Percentiles rank a stretch among this genome's conserved stretches.
Conservation (phyloP, 73 alveolate genomes). For the Tetrahymena elliotti region DNA sequence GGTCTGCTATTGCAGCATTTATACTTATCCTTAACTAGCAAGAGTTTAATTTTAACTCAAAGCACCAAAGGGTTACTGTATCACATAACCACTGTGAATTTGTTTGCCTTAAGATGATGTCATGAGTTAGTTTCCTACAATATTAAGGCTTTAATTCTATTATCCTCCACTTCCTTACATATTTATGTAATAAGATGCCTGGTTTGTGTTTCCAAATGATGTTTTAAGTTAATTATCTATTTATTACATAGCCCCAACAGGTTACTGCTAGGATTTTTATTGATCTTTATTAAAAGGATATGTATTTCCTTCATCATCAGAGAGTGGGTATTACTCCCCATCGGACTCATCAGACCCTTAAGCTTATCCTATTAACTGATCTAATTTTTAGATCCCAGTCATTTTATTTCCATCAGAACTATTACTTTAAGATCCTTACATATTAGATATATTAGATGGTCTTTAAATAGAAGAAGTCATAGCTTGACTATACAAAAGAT, state of each 20-base stretch:
- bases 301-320: neutral
- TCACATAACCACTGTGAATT: neutral
- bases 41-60: neutral
- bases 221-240: neutral
- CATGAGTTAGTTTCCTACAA: neutral
- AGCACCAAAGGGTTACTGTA: neutral
- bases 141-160: neutral
- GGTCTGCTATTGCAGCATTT: neutral
- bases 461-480: neutral
- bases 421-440: neutral
- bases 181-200: neutral
- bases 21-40: neutral
- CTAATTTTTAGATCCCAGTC: neutral
- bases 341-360: neutral
- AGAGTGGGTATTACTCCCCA: neutral
- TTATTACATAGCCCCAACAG: neutral
- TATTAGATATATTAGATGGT: neutral
- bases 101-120: neutral
- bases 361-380: neutral
- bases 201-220: neutral
- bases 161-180: neutral
- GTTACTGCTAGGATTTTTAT: neutral
- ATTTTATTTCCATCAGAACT: neutral
- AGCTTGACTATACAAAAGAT: neutral
- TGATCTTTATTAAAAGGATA: neutral